A percentile compares a stretch with the other conserved stretches of the same genome.
phyloP scores from a whole-genome alignment of 2,329 filamentous ascomycete species.

The Sordariomycetes sp. region DNA sequence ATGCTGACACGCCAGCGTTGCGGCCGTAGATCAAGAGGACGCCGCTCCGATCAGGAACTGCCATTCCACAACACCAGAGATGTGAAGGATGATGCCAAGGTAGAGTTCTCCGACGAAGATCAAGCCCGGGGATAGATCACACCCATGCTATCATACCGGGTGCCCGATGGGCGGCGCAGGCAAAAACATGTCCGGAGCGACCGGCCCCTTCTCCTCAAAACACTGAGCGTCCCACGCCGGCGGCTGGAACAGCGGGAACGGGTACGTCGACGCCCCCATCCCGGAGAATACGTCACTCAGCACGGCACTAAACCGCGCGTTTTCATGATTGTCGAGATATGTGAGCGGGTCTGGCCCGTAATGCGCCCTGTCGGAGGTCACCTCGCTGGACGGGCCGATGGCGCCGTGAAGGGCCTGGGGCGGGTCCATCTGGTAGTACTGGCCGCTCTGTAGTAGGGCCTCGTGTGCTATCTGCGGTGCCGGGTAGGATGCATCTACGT shows the following conservation, averaged over 20 bases:
- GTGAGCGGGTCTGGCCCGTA: neutral
- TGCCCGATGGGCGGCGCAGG: neutral
- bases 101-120: no score
- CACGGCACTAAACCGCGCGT: slow-evolving; percentile 10
- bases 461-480: neutral
- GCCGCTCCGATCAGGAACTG: no score
- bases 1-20: no score
- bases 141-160: neutral
- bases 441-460: neutral
- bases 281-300: slow-evolving; percentile 15
- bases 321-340: neutral
- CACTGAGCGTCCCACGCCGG: neutral
- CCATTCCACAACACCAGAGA: no score
- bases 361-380: neutral
- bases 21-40: no score
- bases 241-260: slow-evolving; percentile 1
- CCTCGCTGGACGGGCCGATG: neutral
- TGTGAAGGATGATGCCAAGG: no score
- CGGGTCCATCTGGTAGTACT: neutral
- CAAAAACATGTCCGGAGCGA: neutral
- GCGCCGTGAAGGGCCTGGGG: neutral
- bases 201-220: neutral
- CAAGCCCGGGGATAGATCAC: neutral
- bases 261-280: slow-evolving; percentile 7
- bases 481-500: neutral